phyloP scores from a whole-genome alignment of 768 basidiomycete species.

The Lentinula detonsa region DNA sequence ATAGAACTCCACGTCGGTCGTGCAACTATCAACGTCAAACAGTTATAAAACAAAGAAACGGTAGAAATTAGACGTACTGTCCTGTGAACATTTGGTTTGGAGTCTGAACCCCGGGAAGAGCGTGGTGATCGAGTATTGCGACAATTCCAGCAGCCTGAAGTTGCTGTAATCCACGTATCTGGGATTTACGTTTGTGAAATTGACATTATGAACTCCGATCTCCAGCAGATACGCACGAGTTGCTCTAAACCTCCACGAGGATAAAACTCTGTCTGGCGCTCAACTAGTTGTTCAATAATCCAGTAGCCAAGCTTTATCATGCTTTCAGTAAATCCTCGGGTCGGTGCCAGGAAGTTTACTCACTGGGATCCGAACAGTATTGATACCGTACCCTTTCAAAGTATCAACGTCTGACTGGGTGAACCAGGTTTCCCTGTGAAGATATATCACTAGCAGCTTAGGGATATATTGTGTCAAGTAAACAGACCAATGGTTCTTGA shows the following conservation, averaged over 20 bases:
- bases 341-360: constrained; percentile 14
- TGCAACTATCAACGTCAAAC: constrained; percentile 42
- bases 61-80: constrained; percentile 29
- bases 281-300: constrained; percentile 70
- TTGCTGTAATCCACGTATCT: constrained; percentile 61
- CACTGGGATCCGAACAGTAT: constrained; percentile 75
- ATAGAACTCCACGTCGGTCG: constrained; percentile 65
- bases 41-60: background rate
- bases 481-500: constrained; percentile 58
- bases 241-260: constrained; percentile 64
- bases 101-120: constrained; percentile 62
- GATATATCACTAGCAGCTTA: background rate
- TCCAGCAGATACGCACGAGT: constrained; percentile 37
- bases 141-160: constrained; percentile 57
- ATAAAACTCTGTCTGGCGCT: constrained; percentile 54
- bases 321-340: background rate
- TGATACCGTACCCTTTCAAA: constrained; percentile 53
- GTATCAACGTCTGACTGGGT: constrained; percentile 51
- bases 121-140: constrained; percentile 61
- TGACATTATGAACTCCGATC: background rate
- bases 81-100: constrained; percentile 64
- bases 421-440: constrained; percentile 54
- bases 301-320: constrained; percentile 66
- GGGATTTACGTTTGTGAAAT: background rate
- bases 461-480: background rate